Evolutionary conservation across 148 eudicot species (phyloP), one percentile per base, ranked within the genome.

Genomic region (Selenicereus undatus): DNA sequence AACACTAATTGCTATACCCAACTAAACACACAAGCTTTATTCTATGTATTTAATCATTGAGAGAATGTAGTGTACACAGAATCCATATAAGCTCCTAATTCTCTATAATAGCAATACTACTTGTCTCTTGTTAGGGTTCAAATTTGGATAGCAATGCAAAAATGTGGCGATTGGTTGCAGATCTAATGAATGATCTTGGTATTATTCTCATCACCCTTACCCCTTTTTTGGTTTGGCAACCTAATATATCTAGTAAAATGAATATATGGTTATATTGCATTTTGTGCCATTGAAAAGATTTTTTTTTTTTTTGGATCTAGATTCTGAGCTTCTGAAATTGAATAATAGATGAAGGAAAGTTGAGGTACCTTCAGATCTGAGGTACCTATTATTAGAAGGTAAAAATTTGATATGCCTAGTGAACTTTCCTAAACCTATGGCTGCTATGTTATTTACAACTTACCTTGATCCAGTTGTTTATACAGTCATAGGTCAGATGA

Each of bases 91-190:
- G 78, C 35, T 66, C 32, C 68, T 78, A 54, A 13, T 51, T 50
- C 73, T 72, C 58, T 50, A 36, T 84, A 71, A 84, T 81, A 66
- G 79, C 71, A 76, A 35, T 76, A 27, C 65, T 42, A 80, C 22
- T 48, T 81, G 71, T 84, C 75, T 73, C 81, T 72, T 83, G 78
- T 83, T 86, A 96, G 99, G 99, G 99, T 80, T 90, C 99, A 77
- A 90, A 94, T 83, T 85, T 96, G 89, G 99, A 96, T 84, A 91
- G 93, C 91, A 85, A 96, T 86, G 95, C 99, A 75, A 96, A 96
- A 88, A 92, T 90, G 97, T 96, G 99, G 99, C 99, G 99, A 84
- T 88, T 96, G 88, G 92, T 96, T 79, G 99, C 99, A 39, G 99
- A 96, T 91, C 84, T 96, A 83, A 94, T 96, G 99, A 96, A 96